phyloP scores from a whole-genome alignment of 192 early-diverging fungal species.

The Gaertneriomyces sp. region DNA sequence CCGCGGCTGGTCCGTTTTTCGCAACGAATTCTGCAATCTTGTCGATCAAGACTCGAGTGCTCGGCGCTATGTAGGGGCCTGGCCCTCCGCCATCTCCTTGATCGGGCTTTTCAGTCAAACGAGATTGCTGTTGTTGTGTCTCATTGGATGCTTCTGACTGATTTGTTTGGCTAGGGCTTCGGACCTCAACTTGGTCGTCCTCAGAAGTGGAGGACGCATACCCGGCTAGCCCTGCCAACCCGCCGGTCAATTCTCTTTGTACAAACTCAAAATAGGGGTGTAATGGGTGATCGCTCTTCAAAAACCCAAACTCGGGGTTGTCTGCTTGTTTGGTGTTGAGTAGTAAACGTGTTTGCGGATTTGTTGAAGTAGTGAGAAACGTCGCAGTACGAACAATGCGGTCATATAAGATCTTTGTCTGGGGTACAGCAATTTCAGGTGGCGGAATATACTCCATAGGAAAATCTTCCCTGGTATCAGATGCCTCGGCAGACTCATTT shows the following conservation, averaged over 20 bases:
- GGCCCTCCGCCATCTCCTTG: background rate
- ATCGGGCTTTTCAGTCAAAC: too few species aligned
- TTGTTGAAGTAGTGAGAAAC: slow-evolving; percentile 54
- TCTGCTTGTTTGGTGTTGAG: slow-evolving; percentile 71
- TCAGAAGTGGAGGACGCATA: slow-evolving; percentile 24
- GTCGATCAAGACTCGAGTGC: slow-evolving; percentile 26
- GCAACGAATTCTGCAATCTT: slow-evolving; percentile 44
- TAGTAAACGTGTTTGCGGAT: slow-evolving; percentile 65
- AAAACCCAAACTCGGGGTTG: slow-evolving; percentile 69
- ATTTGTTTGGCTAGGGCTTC: too few species aligned
- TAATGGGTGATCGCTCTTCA: slow-evolving; percentile 52
- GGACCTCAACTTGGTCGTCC: too few species aligned
- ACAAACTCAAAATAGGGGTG: slow-evolving; percentile 73
- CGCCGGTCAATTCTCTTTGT: slow-evolving; percentile 56
- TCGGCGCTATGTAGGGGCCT: background rate
- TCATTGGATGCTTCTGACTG: too few species aligned
- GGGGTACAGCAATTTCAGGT: background rate
- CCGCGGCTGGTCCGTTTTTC: slow-evolving; percentile 37
- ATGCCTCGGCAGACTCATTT: background rate
- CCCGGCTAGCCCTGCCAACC: slow-evolving; percentile 56
- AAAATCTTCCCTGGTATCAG: background rate
- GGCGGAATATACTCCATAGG: background rate
- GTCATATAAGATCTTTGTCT: slow-evolving; percentile 47
- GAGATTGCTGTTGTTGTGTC: too few species aligned
- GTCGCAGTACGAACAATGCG: slow-evolving; percentile 69